Evolutionary conservation across 306 rosid genomes (phyloP).

Genomic region (Argentina anserina): DNA sequence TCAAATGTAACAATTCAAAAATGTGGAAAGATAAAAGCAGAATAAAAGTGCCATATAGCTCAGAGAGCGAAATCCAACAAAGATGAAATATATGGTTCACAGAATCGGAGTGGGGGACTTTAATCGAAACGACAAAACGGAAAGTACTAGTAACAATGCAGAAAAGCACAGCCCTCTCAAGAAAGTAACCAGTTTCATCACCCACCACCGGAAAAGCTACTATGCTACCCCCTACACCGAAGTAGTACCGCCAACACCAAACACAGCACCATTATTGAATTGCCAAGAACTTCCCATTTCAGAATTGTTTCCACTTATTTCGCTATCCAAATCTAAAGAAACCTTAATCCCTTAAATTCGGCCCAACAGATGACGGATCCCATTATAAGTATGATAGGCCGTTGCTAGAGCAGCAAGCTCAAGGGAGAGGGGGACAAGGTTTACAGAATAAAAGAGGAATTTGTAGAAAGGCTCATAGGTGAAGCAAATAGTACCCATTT

Average conservation of each 20-base stretch:
- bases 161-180: slow-evolving; percentile 35
- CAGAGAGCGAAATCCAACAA: background rate
- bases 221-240: background rate
- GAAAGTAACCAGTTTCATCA: slow-evolving; percentile 37
- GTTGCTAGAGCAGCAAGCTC: slow-evolving; percentile 44
- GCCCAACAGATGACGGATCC: slow-evolving; percentile 21
- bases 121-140: background rate
- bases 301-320: background rate
- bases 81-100: background rate
- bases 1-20: background rate
- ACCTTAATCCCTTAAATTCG: background rate
- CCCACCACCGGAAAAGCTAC: slow-evolving; percentile 26
- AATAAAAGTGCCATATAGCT: background rate
- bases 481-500: slow-evolving; percentile 34
- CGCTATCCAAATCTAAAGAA: background rate
- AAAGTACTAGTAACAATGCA: background rate
- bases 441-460: slow-evolving; percentile 39
- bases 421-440: slow-evolving; percentile 32
- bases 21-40: background rate
- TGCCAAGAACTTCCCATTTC: background rate
- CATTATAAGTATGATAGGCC: slow-evolving; percentile 41
- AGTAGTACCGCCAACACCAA: background rate
- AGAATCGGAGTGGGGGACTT: background rate
- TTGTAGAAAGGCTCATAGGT: slow-evolving; percentile 21
- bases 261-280: background rate